These are phyloP conservation scores for Bipolaris sorokiniana DNA, from an alignment of 2,329 filamentous ascomycete genomes.

Conservation along the genomic window DNA sequence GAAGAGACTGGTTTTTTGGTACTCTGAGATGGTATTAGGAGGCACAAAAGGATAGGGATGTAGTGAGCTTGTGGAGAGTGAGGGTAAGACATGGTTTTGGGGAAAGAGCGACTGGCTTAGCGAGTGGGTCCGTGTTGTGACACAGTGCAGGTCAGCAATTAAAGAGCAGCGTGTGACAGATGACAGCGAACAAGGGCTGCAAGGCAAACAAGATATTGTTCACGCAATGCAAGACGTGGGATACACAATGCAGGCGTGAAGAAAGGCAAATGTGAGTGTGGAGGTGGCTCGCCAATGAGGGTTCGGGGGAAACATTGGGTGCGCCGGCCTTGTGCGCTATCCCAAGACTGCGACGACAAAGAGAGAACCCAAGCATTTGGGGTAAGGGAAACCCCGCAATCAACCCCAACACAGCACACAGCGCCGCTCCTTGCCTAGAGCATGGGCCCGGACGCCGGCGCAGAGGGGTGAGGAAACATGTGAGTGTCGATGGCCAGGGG, in stretches of 20 bases:
- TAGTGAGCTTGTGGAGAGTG: not conserved
- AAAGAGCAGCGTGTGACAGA: slow-evolving; percentile 9
- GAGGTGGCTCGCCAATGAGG: not conserved
- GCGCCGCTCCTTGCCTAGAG: too few species aligned
- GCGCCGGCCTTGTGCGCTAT: too few species aligned
- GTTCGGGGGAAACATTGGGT: too few species aligned
- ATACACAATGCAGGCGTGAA: not conserved
- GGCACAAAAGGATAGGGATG: not conserved
- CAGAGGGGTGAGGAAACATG: not conserved
- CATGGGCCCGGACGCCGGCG: too few species aligned
- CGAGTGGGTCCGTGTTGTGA: slow-evolving; percentile 5
- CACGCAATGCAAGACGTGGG: not conserved
- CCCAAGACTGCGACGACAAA: too few species aligned
- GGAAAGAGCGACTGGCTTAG: slow-evolving; percentile 3
- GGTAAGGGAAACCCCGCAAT: too few species aligned
- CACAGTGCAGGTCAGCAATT: not conserved
- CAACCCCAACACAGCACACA: too few species aligned
- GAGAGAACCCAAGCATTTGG: too few species aligned
- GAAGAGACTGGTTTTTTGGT: not conserved
- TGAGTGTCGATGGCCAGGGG: not conserved
- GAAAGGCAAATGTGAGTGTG: not conserved
- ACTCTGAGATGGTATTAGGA: not conserved
- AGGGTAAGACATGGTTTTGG: not conserved
- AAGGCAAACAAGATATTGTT: not conserved
- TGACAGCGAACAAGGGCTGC: not conserved